These are phyloP conservation scores for Mortierella sp. DNA, from an alignment of 371 early-diverging fungal species.

Conservation along the genomic window DNA sequence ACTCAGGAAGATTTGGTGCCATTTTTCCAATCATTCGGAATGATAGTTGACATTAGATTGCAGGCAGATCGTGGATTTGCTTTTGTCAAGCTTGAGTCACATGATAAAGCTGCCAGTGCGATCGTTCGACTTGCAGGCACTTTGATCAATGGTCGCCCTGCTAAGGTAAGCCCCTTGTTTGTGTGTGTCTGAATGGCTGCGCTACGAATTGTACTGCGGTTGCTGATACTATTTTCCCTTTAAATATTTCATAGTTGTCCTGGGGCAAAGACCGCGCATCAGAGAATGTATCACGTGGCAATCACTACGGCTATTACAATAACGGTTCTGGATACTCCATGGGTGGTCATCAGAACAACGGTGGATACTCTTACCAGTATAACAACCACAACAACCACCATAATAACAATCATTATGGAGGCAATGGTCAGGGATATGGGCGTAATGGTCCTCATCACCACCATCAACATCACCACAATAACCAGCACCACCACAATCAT, in stretches of 20 bases:
- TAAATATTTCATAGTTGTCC: constrained; percentile 68
- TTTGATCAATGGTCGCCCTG: constrained; percentile 78
- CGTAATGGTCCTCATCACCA: constrained; percentile 33
- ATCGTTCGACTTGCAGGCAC: constrained; percentile 84
- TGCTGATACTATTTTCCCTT: background rate
- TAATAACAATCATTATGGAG: constrained; percentile 31
- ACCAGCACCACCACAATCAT: constrained; percentile 24
- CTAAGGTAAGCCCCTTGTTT: constrained; percentile 62
- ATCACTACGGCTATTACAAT: constrained; percentile 51
- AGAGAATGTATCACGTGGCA: constrained; percentile 51
- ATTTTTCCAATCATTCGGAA: constrained; percentile 83
- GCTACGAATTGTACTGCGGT: background rate
- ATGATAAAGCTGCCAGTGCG: constrained; percentile 90
- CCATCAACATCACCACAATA: constrained; percentile 25
- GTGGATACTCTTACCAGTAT: constrained; percentile 44
- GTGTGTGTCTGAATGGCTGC: background rate
- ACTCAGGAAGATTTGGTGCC: constrained; percentile 81
- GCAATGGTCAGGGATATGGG: constrained; percentile 40
- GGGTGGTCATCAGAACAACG: constrained; percentile 50
- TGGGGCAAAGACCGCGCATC: constrained; percentile 90
- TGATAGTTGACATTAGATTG: constrained; percentile 81
- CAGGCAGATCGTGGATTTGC: constrained; percentile 94
- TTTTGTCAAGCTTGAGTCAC: constrained; percentile 90
- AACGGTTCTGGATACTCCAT: constrained; percentile 44
- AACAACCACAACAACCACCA: constrained; percentile 34